These are phyloP conservation scores for Begonia fuchsioides DNA, from an alignment of 306 rosid species.

Conservation along the genomic window DNA sequence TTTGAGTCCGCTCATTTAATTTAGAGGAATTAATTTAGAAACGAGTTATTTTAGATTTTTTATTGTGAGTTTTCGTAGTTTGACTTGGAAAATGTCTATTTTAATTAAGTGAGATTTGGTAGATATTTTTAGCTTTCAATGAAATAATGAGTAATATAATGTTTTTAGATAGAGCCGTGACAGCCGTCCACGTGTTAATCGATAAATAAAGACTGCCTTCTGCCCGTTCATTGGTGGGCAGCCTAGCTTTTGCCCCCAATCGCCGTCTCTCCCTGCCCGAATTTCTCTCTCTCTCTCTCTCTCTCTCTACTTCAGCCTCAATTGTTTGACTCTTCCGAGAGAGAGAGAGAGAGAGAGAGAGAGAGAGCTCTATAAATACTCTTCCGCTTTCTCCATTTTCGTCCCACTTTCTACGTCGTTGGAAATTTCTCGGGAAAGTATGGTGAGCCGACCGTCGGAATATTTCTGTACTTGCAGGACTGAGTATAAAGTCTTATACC, in stretches of 20 bases:
- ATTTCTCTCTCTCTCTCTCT: slow-evolving; percentile 6
- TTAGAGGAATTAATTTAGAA: too few species aligned
- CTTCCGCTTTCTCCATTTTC: not conserved
- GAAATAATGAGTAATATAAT: too few species aligned
- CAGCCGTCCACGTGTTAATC: too few species aligned
- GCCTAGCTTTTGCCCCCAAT: slow-evolving; percentile 1
- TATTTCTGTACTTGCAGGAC: not conserved
- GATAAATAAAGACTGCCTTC: not conserved
- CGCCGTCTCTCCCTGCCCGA: not conserved
- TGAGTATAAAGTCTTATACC: not conserved
- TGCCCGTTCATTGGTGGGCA: slow-evolving; percentile 26
- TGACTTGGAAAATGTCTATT: too few species aligned
- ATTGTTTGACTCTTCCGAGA: not conserved
- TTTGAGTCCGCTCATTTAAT: too few species aligned
- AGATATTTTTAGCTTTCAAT: too few species aligned
- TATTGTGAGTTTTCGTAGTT: too few species aligned
- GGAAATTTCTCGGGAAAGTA: slow-evolving; percentile 10
- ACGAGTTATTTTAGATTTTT: too few species aligned
- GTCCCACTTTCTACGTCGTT: too few species aligned
- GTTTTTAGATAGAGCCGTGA: too few species aligned
- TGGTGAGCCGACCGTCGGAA: slow-evolving; percentile 1
- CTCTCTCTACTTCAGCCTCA: not conserved
- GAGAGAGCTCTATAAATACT: slow-evolving; percentile 16
- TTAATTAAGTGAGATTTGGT: too few species aligned
- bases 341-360: not conserved